Percentiles rank a stretch among this genome's conserved stretches.
Conservation (phyloP, 805 yeast genomes). For the Suhomyces sp. region DNA sequence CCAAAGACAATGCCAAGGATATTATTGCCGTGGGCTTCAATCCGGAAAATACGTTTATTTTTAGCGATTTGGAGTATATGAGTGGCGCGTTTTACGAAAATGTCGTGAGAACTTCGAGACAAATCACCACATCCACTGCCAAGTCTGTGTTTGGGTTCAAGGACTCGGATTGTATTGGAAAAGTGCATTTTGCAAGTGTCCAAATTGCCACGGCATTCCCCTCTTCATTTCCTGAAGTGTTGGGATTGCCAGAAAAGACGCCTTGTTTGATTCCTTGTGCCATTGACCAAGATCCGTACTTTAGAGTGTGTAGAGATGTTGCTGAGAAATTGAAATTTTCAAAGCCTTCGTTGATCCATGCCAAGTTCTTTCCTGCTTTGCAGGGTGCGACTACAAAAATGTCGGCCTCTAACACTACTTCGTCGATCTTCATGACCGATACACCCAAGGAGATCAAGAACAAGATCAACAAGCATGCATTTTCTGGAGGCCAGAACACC, state of each 20-base stretch:
- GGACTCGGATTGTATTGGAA: slow-evolving; percentile 94
- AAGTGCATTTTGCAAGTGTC: slow-evolving; percentile 89
- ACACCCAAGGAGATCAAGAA: slow-evolving; percentile 88
- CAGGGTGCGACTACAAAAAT: slow-evolving; percentile 96
- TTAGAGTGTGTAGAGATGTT: slow-evolving; percentile 95
- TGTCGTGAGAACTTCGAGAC: slow-evolving; percentile 88
- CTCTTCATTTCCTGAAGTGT: slow-evolving; percentile 89
- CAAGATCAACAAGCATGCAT: slow-evolving; percentile 94
- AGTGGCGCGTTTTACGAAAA: slow-evolving; percentile 92
- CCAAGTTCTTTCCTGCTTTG: slow-evolving; percentile 96
- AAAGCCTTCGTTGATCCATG: slow-evolving; percentile 89
- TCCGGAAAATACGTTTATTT: slow-evolving; percentile 91
- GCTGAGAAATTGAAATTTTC: slow-evolving; percentile 87
- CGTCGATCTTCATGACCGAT: slow-evolving; percentile 94
- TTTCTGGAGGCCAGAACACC: slow-evolving; percentile 88
- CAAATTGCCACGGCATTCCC: slow-evolving; percentile 97
- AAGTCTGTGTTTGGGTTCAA: slow-evolving; percentile 95
- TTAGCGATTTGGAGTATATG: slow-evolving; percentile 91
- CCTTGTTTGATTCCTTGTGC: slow-evolving; percentile 99
- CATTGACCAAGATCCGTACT: slow-evolving; percentile 97
- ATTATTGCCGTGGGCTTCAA: slow-evolving; percentile 93
- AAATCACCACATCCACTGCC: slow-evolving; percentile 95
- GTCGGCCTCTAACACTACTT: slow-evolving; percentile 90
- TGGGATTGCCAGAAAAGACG: slow-evolving; percentile 82
- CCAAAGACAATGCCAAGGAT: slow-evolving; percentile 84